phyloP scores from a whole-genome alignment of 2,329 filamentous ascomycete genomes.

The Hypomyces perniciosus region DNA sequence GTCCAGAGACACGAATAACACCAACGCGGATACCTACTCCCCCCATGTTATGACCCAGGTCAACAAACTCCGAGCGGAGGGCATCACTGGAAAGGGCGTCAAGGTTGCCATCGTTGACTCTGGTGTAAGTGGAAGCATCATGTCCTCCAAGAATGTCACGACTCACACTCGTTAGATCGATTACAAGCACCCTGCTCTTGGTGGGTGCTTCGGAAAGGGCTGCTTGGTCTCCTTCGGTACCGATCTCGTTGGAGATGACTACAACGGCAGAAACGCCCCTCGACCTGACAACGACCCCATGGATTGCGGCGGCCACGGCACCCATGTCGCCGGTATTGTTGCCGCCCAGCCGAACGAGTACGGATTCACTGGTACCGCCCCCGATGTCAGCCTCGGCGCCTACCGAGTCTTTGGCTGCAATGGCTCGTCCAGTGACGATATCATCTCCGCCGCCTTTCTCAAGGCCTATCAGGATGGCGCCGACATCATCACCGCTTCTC shows the following conservation, averaged over 20 bases:
- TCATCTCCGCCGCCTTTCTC: constrained; percentile 33
- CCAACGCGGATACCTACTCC: constrained; percentile 1
- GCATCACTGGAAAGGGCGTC: constrained; percentile 45
- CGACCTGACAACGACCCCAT: constrained; percentile 34
- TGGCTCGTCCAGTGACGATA: constrained; percentile 28
- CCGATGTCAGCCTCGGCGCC: constrained; percentile 32
- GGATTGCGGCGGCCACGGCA: constrained; percentile 37
- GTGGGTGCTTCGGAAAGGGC: constrained; percentile 40
- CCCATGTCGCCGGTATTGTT: constrained; percentile 41
- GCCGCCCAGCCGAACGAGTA: constrained; percentile 32
- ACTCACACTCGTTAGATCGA: constrained; percentile 24
- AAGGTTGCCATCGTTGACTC: constrained; percentile 49
- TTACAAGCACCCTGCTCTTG: constrained; percentile 40
- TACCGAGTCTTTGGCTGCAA: constrained; percentile 33
- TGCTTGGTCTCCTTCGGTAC: constrained; percentile 39
- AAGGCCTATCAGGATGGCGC: constrained; percentile 35
- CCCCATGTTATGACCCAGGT: constrained; percentile 53
- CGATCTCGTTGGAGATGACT: constrained; percentile 37
- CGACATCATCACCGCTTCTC: constrained; percentile 33
- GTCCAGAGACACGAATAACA: background rate
- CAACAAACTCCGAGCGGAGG: constrained; percentile 45
- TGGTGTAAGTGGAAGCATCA: constrained; percentile 35
- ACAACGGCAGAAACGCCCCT: constrained; percentile 22
- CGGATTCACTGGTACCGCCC: constrained; percentile 34
- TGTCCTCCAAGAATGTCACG: background rate